Base-by-base conservation (phyloP, 192 early-diverging fungal species). In the Glomus cerebriforme region DNA sequence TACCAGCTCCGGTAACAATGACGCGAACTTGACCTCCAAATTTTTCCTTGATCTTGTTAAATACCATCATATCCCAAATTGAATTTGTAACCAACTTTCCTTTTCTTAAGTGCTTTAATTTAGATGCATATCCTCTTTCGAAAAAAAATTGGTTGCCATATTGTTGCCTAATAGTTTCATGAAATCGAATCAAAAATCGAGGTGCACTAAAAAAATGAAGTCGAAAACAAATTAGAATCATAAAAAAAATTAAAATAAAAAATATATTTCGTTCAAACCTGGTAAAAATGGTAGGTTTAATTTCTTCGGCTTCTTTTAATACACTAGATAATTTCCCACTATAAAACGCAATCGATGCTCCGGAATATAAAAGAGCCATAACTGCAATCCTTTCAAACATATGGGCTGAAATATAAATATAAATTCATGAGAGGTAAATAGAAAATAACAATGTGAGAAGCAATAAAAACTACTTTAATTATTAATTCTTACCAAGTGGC, bases 251-350 rank as follows among this genome's bases (percentile, higher is more conserved):
- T 47, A 47, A 39, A 45, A 13, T 24, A 49, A 10, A 19, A 12
- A 47, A 71, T 31, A 35, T 12, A 22, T 15, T 73, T 24, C 49
- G 29, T 19, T 24, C 19, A 43, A 43, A 86, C 85, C 81, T 83
- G 67, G 82, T 86, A 77, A 97, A 93, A 45, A 96, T 70, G 22
- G 93, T 95, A 7, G 96, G 96, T 35, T 87, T 80, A 58, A 95
- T 88, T 27, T 87, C 78, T 64, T 88, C 87, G 63, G 95, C 83
- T 78, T 93, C 92, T 34, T 94, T 89, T 34, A 96, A 82, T 32
- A 96, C 73, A 22, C 86, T 84, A 49, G 89, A 78, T 12, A 88
- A 84, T 80, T 91, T 82, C 45, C 83, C 85, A 39, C 80, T 82
- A 63, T 78, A 93, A 84, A 92, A 91, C 19, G 93, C 95, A 66